Evolutionary conservation across 192 early-diverging fungal genomes (phyloP), one percentile per base, ranked within the genome.

Genomic region (Cladochytrium replicatum): DNA sequence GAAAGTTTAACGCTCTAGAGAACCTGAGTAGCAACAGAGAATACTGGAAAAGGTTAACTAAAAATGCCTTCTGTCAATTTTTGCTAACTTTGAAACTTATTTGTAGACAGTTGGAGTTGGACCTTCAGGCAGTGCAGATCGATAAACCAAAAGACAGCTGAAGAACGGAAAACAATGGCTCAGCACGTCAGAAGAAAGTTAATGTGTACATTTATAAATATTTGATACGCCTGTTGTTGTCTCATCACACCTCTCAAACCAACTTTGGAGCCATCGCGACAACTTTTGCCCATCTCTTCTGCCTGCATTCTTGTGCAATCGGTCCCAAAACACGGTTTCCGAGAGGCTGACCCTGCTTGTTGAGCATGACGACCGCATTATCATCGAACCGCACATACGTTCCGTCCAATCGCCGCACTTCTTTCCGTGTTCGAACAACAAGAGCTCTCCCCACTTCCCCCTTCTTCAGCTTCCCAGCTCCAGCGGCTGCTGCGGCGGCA

Each of bases 251-350:
- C 21, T 7, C 54, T 76, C 74, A 91, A 27, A 93, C 72, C 34
- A 95, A 80, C 61, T 84, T 83, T 43, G 91, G 90, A 7, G 94
- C 94, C 60, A 98, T 77, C 39, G 88, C 85, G 41, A 87, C 79
- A 27, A 96, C 77, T 77, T 98, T 98, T 61, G 88, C 82, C 91
- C 91, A 94, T 57, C 87, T 82, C 78, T 94, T 95, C 69, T 84
- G 83, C 54, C 90, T 75, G 39, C 88, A 69, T 69, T 98, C 94
- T 13, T 74, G 78, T 13, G 88, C 83, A 22, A 98, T 84, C 11
- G 87, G 82, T 26, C 94, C 94, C 30, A 96, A 61, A 22, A 98
- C 83, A 56, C 94, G 77, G 53, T 87, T 95, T 27, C 92, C 94
- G 29, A 98, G 68, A 37, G 94, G 94, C 60, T 94, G 90, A 32